phyloP scores from a whole-genome alignment of 1,139 yeast genomes.

The Zygoascus sp. region DNA sequence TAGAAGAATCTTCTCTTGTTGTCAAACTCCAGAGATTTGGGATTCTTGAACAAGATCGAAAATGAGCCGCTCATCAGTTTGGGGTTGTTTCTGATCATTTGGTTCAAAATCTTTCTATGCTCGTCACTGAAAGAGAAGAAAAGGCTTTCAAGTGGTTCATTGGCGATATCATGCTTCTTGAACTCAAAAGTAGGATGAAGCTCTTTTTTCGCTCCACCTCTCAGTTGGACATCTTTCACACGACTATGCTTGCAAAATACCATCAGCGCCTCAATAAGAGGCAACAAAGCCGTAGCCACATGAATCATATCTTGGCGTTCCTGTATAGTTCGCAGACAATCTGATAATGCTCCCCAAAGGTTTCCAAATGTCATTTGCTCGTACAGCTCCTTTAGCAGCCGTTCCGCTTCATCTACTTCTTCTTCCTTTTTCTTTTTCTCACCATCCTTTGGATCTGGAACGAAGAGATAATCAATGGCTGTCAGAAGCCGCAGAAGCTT shows the following conservation, averaged over 20 bases:
- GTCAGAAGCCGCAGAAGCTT: constrained; percentile 78
- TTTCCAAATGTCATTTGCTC: constrained; percentile 66
- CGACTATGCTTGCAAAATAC: constrained; percentile 89
- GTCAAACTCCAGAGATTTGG: constrained; percentile 89
- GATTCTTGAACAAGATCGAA: constrained; percentile 81
- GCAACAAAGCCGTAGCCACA: constrained; percentile 77
- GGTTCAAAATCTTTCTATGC: constrained; percentile 83
- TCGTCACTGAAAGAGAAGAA: constrained; percentile 87
- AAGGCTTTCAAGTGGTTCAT: constrained; percentile 71
- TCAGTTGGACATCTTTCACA: constrained; percentile 47
- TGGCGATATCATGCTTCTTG: constrained; percentile 58
- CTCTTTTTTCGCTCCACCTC: constrained; percentile 36
- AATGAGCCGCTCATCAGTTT: constrained; percentile 96
- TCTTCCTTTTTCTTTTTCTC: constrained; percentile 27
- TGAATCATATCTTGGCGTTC: constrained; percentile 47
- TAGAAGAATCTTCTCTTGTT: constrained; percentile 86
- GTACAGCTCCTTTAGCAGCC: constrained; percentile 43
- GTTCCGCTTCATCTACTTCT: constrained; percentile 46
- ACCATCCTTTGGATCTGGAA: constrained; percentile 31
- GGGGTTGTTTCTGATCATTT: constrained; percentile 88
- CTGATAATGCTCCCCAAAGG: constrained; percentile 84
- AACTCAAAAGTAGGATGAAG: constrained; percentile 38
- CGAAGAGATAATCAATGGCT: constrained; percentile 80
- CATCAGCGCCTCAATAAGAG: constrained; percentile 88
- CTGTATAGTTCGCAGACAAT: constrained; percentile 52